Percentiles rank a stretch among this genome's conserved stretches.
Evolutionary conservation across 345 rosid species (phyloP).

Genomic region (Eucalyptus sp.): DNA sequence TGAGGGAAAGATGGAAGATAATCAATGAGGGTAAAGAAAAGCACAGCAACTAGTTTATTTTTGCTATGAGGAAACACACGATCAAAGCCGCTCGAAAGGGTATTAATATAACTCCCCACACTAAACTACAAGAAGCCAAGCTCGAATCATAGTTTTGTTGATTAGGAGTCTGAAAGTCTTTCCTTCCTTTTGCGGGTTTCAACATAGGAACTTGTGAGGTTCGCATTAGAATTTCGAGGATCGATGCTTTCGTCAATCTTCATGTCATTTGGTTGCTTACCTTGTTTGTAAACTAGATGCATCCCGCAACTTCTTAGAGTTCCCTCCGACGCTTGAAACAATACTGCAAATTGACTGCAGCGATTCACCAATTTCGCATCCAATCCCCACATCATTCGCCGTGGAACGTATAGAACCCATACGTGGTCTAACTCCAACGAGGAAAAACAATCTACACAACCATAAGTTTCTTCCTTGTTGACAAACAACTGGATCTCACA

Average conservation of each 20-base stretch:
- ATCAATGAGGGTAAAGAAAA: not conserved
- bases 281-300: not conserved
- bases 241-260: not conserved
- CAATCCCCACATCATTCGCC: not conserved
- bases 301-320: not conserved
- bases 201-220: not conserved
- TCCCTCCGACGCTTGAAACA: not conserved
- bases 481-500: not conserved
- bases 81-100: not conserved
- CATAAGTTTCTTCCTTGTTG: not conserved
- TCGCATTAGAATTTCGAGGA: not conserved
- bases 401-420: not conserved
- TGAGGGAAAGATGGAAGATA: not conserved
- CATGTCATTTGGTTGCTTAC: not conserved
- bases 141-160: accelerated
- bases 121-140: not conserved
- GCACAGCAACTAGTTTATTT: not conserved
- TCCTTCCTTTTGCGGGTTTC: not conserved
- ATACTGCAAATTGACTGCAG: not conserved
- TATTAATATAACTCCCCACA: too few species aligned
- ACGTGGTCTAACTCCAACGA: not conserved
- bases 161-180: not conserved
- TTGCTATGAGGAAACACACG: not conserved
- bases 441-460: not conserved
- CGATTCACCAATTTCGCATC: not conserved